A percentile compares a stretch with the other conserved stretches of the same genome.
Conservation (phyloP, 1,139 yeast species). For the Groenewaldozyma auringiensis region DNA sequence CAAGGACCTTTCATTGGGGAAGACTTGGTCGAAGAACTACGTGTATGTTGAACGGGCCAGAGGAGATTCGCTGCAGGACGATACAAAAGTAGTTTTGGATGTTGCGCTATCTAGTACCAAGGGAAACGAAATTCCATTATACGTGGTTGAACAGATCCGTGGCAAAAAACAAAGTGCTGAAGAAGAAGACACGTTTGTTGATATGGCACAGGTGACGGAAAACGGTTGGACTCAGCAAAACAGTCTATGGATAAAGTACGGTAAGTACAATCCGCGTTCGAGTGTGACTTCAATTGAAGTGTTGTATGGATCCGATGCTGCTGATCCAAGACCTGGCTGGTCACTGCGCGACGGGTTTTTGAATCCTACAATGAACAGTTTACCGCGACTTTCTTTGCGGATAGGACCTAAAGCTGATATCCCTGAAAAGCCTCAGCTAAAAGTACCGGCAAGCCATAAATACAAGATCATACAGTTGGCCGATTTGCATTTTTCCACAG, state of each 20-base stretch:
- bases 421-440: conserved; percentile 31
- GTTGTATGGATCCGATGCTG: conserved; percentile 63
- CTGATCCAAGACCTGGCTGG: conserved; percentile 78
- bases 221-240: conserved; percentile 35
- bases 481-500: conserved; percentile 77
- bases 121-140: conserved; percentile 17
- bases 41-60: conserved; percentile 23
- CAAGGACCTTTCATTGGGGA: conserved; percentile 29
- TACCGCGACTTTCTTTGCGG: conserved; percentile 32
- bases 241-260: conserved; percentile 48
- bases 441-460: conserved; percentile 35
- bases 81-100: conserved; percentile 25
- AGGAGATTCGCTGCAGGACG: conserved; percentile 22
- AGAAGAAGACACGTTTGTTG: conserved; percentile 8
- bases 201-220: conserved; percentile 5
- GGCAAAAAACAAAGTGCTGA: conserved; percentile 5
- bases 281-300: conserved; percentile 49
- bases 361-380: conserved; percentile 10
- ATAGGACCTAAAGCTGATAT: conserved; percentile 30
- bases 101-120: conserved; percentile 17
- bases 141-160: conserved; percentile 13
- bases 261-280: conserved; percentile 26
- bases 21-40: conserved; percentile 27
- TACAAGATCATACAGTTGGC: conserved; percentile 80
- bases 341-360: conserved; percentile 33